Conservation (phyloP, 75 land plant species). For the Pinus albicaulis region DNA sequence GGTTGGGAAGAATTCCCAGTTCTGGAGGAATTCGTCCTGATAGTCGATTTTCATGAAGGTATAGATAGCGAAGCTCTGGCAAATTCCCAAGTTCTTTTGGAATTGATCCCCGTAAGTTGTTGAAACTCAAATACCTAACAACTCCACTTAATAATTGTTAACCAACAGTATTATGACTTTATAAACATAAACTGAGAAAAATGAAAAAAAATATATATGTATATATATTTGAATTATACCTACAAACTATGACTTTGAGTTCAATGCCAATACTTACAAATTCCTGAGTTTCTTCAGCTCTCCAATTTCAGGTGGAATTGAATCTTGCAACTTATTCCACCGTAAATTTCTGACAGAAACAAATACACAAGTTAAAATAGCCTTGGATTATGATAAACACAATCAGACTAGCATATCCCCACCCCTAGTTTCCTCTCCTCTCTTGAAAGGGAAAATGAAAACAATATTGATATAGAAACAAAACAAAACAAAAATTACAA, state of each 20-base stretch:
- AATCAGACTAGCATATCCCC: too few relatives aligned
- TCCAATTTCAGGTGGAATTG: constrained; percentile 86
- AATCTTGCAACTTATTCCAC: constrained; percentile 95
- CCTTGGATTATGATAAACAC: too few relatives aligned
- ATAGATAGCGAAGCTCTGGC: constrained; percentile 81
- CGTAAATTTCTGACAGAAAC: constrained; percentile 61
- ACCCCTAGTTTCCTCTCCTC: too few relatives aligned
- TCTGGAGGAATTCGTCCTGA: constrained; percentile 83
- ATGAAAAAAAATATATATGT: too few relatives aligned
- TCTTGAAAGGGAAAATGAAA: too few relatives aligned
- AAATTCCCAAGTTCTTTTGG: constrained; percentile 84
- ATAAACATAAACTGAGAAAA: not conserved
- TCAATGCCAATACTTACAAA: constrained; percentile 47
- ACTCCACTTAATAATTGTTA: not conserved
- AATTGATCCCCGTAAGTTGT: constrained; percentile 86
- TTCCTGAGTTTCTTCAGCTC: constrained; percentile 72
- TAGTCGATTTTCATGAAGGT: constrained; percentile 84
- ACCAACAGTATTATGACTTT: not conserved
- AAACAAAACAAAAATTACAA: too few relatives aligned
- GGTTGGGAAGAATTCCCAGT: constrained; percentile 69
- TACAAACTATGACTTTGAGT: not conserved
- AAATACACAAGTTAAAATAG: not conserved
- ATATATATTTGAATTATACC: not conserved
- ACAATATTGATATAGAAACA: too few relatives aligned
- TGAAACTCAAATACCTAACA: constrained; percentile 86